Evolutionary conservation across 2,329 filamentous ascomycete genomes (phyloP).

Genomic region (Aureobasidium sp.): DNA sequence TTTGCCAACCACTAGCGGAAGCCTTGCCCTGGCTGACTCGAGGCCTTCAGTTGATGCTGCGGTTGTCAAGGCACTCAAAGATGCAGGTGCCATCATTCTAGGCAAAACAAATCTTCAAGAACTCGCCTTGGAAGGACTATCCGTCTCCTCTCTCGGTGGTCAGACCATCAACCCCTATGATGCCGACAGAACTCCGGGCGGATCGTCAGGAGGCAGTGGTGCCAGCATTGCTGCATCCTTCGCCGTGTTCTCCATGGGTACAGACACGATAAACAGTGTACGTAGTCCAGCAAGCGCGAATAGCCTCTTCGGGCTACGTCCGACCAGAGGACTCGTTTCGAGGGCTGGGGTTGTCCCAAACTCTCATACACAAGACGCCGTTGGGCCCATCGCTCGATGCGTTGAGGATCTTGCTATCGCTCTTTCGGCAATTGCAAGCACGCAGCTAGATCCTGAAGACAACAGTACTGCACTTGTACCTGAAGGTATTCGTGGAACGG

Average conservation of each 20-base stretch:
- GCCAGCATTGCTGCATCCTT: conserved; percentile 52
- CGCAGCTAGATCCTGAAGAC: conserved; percentile 43
- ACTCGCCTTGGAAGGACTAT: conserved; percentile 55
- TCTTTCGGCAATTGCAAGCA: conserved; percentile 33
- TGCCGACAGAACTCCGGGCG: conserved; percentile 53
- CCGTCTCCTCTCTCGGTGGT: conserved; percentile 53
- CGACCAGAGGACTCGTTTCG: conserved; percentile 28
- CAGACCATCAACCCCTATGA: conserved; percentile 63
- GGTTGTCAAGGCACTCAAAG: conserved; percentile 21
- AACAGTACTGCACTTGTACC: conserved; percentile 45
- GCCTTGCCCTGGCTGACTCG: conserved; percentile 40
- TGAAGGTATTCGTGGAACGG: conserved; percentile 28
- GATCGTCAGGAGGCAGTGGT: conserved; percentile 55
- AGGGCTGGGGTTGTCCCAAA: conserved; percentile 24
- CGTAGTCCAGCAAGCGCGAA: conserved; percentile 55
- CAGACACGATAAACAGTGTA: conserved; percentile 48
- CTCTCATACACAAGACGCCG: conserved; percentile 24
- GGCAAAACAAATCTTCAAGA: conserved; percentile 44
- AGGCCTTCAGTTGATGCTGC: conserved; percentile 32
- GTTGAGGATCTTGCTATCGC: conserved; percentile 25
- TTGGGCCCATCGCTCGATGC: conserved; percentile 24
- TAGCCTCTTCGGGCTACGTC: conserved; percentile 50
- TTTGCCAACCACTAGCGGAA: conserved; percentile 51
- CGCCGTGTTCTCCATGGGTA: conserved; percentile 39
- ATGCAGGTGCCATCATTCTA: conserved; percentile 26